Evolutionary conservation across 2,329 filamentous ascomycete genomes (phyloP), one percentile per base, ranked within the genome.

Genomic region (Xylariales sp.): DNA sequence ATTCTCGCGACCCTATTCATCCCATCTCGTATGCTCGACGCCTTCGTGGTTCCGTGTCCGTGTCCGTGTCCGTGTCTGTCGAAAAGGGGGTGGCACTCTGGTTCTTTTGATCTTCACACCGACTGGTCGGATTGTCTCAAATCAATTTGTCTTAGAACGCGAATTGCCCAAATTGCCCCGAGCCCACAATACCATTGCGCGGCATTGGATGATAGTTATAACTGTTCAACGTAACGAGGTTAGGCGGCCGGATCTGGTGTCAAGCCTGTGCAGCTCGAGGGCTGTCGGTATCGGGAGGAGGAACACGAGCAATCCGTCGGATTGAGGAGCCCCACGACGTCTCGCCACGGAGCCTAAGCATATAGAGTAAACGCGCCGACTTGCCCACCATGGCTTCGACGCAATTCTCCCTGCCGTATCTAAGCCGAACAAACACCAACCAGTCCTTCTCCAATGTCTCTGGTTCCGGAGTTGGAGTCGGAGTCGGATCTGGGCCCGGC

Each of bases 331-430:
- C 9, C n/a, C 52, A 7, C 52, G 34, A 41, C 39, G 9, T 14
- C 39, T 41, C 5, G 39, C 39, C 10, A 41, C 39, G 10, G 14
- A 41, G 36, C 8, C 5, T 5, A 6, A 14, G 5, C 12, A 41
- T 41, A 41, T 41, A 12, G 39, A 9, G 45, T 9, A 45, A 3
- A 34, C n/a, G 39, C 8, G 4, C 16, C 12, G 34, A 30, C 34
- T 34, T 30, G 41, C 28, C 46, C 10, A 34, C 3, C 32, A 46
- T 58, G 28, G 34, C 65, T 9, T 80, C 80, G 16, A 75, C 77
- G 65, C 79, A 78, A 73, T 79, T 81, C 59, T 79, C 80, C 56
- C 75, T 81, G 70, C 81, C 84, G 62, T 81, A 81, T 72, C 76
- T 83, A 68, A 78, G 80, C 68, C 81, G 83, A 73, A 80, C 76